Evolutionary conservation across 352 stramenopile species (phyloP).

Genomic region (Pythium dissotocum): DNA sequence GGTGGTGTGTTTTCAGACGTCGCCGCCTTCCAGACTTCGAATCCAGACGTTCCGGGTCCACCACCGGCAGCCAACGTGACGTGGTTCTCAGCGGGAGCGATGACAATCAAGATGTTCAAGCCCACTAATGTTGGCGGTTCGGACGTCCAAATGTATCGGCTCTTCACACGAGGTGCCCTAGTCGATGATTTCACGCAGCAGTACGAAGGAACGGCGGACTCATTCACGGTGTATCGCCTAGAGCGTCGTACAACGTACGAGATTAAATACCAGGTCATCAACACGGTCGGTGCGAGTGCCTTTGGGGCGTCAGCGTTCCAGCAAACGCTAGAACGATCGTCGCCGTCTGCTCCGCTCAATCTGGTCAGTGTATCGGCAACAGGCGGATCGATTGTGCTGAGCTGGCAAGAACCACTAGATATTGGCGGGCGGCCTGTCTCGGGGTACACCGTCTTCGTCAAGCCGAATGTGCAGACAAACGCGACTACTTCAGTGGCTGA

Average conservation of each 20-base stretch:
- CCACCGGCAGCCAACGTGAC: constrained; percentile 37
- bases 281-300: constrained; percentile 45
- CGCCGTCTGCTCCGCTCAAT: constrained; percentile 41
- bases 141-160: constrained; percentile 39
- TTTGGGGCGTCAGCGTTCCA: constrained; percentile 28
- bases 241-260: constrained; percentile 36
- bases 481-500: not conserved
- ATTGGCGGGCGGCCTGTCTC: constrained; percentile 45
- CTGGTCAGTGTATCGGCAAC: constrained; percentile 32
- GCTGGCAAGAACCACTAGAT: constrained; percentile 59
- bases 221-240: constrained; percentile 39
- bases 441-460: constrained; percentile 48
- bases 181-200: constrained; percentile 29
- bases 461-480: constrained; percentile 7
- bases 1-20: constrained; percentile 35
- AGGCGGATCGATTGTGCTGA: constrained; percentile 42
- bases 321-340: constrained; percentile 42
- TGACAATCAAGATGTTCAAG: constrained; percentile 54
- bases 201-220: constrained; percentile 29
- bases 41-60: constrained; percentile 40
- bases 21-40: constrained; percentile 33
- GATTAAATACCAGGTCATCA: constrained; percentile 54
- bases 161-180: constrained; percentile 36
- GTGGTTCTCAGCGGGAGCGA: constrained; percentile 46
- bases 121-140: constrained; percentile 50